These are phyloP conservation scores for Schizopora paradoxa DNA, from an alignment of 1,284 basidiomycete genomes.

Conservation along the genomic window DNA sequence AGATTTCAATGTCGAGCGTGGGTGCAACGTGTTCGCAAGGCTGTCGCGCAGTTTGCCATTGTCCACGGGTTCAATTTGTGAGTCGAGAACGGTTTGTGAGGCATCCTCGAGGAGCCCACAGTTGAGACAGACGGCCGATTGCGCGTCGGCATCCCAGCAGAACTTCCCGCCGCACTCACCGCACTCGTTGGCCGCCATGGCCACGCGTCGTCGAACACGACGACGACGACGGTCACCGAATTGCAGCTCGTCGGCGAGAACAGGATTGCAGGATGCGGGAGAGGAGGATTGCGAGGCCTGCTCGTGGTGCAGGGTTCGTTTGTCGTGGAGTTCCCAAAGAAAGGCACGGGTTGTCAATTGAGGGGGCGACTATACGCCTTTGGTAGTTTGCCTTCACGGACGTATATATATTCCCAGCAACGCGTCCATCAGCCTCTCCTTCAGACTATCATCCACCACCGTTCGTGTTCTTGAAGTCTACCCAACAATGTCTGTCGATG, in stretches of 20 bases:
- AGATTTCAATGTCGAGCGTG: conserved; percentile 40
- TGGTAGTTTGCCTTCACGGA: neutral
- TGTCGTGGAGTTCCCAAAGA: too few species aligned
- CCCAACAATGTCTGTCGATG: conserved; percentile 9
- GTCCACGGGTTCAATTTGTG: conserved; percentile 35
- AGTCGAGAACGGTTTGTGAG: conserved; percentile 49
- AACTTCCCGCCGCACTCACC: conserved; percentile 48
- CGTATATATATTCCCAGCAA: neutral
- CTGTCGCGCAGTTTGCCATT: conserved; percentile 12
- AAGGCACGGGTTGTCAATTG: neutral
- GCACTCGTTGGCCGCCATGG: conserved; percentile 26
- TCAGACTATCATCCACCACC: neutral
- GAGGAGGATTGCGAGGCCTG: neutral
- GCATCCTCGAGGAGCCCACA: conserved; percentile 66
- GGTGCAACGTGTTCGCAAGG: conserved; percentile 12
- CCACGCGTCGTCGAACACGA: conserved; percentile 1
- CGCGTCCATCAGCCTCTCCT: neutral
- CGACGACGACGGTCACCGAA: neutral
- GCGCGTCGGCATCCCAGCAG: conserved; percentile 49
- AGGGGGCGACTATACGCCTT: neutral
- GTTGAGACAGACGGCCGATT: conserved; percentile 53
- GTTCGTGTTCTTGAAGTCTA: neutral
- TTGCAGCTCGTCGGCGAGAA: neutral
- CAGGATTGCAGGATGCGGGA: neutral
- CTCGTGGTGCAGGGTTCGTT: neutral